These are phyloP conservation scores for Fraxinus floribunda DNA, from an alignment of 305 asterid species.

Conservation along the genomic window DNA sequence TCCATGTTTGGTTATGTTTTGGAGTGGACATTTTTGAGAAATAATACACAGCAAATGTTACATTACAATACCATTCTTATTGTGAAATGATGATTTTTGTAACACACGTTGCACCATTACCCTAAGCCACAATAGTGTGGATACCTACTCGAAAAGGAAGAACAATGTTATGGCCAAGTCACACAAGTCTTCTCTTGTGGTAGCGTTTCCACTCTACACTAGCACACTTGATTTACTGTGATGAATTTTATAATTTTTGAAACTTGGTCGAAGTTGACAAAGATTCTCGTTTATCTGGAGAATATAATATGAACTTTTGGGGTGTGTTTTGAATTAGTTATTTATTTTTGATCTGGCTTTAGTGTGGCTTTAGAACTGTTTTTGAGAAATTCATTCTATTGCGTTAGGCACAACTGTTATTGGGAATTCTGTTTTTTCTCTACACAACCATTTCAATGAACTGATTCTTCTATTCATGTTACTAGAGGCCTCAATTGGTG, in stretches of 20 bases:
- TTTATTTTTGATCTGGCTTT: neutral
- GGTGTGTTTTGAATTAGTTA: neutral
- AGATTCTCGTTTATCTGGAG: neutral
- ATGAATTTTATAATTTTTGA: neutral
- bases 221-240: neutral
- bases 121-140: neutral
- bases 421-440: neutral
- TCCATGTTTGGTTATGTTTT: neutral
- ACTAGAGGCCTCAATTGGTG: conserved; percentile 92
- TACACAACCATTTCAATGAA: conserved; percentile 26
- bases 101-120: neutral
- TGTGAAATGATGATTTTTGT: neutral
- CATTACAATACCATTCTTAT: neutral
- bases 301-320: neutral
- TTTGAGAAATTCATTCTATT: neutral
- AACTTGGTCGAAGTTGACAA: neutral
- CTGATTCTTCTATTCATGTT: conserved; percentile 17
- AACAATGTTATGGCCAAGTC: neutral
- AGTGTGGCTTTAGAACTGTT: conserved; percentile 5
- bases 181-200: neutral
- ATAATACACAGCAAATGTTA: neutral
- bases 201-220: neutral
- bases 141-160: neutral
- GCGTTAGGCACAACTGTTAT: conserved; percentile 10
- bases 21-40: neutral